These are phyloP conservation scores for Groenewaldozyma salmanticensis DNA, from an alignment of 805 yeast genomes.

Conservation along the genomic window DNA sequence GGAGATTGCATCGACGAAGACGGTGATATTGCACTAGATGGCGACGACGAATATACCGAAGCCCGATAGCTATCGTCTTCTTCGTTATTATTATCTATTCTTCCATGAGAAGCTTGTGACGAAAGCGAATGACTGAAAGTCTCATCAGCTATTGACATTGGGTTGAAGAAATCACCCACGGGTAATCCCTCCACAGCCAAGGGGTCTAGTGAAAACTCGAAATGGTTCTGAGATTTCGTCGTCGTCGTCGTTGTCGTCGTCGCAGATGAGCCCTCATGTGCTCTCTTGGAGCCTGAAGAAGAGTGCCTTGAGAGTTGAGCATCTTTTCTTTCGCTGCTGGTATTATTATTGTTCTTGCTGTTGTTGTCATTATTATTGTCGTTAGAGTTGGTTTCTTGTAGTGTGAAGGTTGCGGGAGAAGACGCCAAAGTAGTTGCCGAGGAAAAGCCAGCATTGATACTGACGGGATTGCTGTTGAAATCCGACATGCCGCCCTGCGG, in stretches of 20 bases:
- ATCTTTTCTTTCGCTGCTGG: background rate
- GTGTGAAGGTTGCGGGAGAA: too few relatives aligned
- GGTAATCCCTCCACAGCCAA: slow-evolving; percentile 39
- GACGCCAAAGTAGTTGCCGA: too few relatives aligned
- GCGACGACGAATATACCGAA: slow-evolving; percentile 3
- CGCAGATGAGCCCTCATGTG: background rate
- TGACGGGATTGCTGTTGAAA: background rate
- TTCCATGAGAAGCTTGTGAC: background rate
- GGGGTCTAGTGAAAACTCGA: slow-evolving; percentile 36
- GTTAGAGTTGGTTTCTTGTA: too few relatives aligned
- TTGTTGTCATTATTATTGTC: background rate
- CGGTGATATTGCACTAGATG: slow-evolving; percentile 4
- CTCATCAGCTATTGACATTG: background rate
- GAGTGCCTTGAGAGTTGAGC: background rate
- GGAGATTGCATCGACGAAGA: background rate
- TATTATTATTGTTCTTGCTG: background rate
- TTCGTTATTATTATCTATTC: background rate
- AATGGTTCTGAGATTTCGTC: slow-evolving; percentile 12
- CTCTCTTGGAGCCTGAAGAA: too few relatives aligned
- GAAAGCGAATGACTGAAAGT: background rate
- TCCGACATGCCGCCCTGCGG: background rate
- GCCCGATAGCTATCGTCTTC: background rate
- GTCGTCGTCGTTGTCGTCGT: background rate
- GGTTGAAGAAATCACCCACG: slow-evolving; percentile 10
- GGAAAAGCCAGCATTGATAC: background rate